Conservation (phyloP, 371 early-diverging fungal species). For the Mortierella polycephala region DNA sequence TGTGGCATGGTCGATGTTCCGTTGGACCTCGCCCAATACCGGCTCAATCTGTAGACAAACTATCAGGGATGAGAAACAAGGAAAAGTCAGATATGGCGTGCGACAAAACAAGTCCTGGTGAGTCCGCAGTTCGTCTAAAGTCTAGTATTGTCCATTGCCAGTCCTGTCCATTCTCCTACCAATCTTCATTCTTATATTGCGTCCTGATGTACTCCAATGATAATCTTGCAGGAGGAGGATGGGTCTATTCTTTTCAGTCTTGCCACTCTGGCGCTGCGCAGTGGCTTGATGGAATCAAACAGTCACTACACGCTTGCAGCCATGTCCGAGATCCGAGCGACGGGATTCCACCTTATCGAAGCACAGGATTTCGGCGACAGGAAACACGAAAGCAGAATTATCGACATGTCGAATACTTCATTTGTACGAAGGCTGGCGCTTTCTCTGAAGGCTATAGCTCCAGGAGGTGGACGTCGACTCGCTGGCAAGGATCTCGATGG, state of each 20-base stretch:
- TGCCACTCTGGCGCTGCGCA: too few relatives aligned
- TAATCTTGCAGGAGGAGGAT: too few relatives aligned
- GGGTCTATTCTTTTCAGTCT: too few relatives aligned
- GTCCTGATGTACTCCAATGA: too few relatives aligned
- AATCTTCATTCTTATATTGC: slow-evolving; percentile 19
- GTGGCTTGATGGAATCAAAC: too few relatives aligned
- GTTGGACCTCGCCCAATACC: slow-evolving; percentile 58
- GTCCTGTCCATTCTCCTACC: slow-evolving; percentile 1
- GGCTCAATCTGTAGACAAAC: slow-evolving; percentile 50
- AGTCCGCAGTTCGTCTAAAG: not conserved
- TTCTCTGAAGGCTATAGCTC: slow-evolving; percentile 56
- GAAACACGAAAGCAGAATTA: too few relatives aligned
- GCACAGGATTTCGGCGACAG: too few relatives aligned
- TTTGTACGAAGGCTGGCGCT: slow-evolving; percentile 34
- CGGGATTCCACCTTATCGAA: too few relatives aligned
- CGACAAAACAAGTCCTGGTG: not conserved
- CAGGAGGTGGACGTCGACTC: slow-evolving; percentile 67
- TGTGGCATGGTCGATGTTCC: slow-evolving; percentile 52
- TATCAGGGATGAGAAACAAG: not conserved
- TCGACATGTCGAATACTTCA: slow-evolving; percentile 27
- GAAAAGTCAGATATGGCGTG: not conserved
- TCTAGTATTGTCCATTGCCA: not conserved
- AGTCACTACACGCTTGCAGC: too few relatives aligned
- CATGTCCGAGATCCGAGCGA: too few relatives aligned
- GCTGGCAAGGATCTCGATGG: slow-evolving; percentile 72